Evolutionary conservation across 257 asterid species (phyloP).

Genomic region (Solanum commersonii): DNA sequence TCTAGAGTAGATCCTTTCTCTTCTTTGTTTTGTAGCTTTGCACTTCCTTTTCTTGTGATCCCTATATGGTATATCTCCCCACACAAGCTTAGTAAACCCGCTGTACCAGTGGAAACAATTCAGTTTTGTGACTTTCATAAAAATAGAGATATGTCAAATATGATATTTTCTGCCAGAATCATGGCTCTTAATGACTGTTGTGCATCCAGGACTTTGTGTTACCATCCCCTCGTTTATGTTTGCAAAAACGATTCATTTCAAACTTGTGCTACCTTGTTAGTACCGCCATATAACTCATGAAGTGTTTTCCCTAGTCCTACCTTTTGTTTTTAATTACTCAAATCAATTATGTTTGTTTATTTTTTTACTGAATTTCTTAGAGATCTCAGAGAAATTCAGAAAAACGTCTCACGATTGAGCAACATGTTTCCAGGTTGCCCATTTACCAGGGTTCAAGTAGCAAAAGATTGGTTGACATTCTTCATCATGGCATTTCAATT

Average conservation of each 20-base stretch:
- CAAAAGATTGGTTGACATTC: conserved; percentile 50
- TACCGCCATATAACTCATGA: neutral
- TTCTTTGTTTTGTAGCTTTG: too few relatives aligned
- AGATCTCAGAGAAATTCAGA: neutral
- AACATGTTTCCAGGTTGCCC: conserved; percentile 49
- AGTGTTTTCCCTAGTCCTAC: neutral
- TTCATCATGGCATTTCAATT: conserved; percentile 45
- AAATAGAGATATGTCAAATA: neutral
- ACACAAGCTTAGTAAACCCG: neutral
- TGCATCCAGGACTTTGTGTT: neutral
- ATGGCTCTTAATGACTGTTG: neutral
- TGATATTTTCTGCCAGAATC: neutral
- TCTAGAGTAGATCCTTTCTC: too few relatives aligned
- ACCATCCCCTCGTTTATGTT: neutral
- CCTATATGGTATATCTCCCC: too few relatives aligned
- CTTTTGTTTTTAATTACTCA: neutral
- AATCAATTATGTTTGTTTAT: neutral
- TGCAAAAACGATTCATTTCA: neutral
- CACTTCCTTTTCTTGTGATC: too few relatives aligned
- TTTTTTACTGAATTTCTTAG: neutral
- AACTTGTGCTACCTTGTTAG: neutral
- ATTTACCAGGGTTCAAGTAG: conserved; percentile 26
- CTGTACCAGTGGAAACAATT: neutral
- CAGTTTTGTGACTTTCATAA: neutral
- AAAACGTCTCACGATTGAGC: neutral